These are phyloP conservation scores for Plenodomus lindquistii DNA, from an alignment of 2,329 filamentous ascomycete species.

Conservation along the genomic window DNA sequence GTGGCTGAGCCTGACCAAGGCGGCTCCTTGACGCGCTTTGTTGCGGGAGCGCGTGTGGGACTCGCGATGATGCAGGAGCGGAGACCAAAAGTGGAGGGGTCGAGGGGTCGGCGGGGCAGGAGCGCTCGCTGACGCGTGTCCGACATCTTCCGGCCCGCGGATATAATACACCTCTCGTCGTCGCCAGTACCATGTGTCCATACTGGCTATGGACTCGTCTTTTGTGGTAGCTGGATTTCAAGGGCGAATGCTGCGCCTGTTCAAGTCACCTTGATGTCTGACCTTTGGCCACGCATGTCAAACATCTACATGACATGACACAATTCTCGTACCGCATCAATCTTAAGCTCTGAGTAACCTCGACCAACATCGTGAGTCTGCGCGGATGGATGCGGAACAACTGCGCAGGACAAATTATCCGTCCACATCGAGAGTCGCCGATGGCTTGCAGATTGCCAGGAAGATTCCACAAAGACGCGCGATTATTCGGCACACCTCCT, in stretches of 20 bases:
- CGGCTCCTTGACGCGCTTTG: conserved; percentile 25
- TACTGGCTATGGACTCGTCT: neutral
- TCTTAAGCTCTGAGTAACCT: neutral
- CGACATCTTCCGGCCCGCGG: conserved; percentile 38
- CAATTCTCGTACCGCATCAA: too few species aligned
- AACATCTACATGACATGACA: too few species aligned
- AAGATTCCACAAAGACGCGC: neutral
- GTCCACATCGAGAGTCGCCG: conserved; percentile 1
- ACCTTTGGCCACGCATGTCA: too few species aligned
- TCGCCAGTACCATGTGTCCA: neutral
- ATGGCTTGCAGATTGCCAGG: neutral
- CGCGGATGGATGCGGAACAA: conserved; percentile 1
- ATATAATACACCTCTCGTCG: conserved; percentile 7
- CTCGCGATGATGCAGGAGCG: conserved; percentile 23
- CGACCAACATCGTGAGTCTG: neutral
- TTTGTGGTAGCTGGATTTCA: neutral
- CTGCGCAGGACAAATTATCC: conserved; percentile 1
- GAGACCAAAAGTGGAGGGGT: conserved; percentile 26
- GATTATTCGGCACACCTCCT: conserved; percentile 7
- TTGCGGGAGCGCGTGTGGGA: conserved; percentile 20
- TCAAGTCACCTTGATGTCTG: too few species aligned
- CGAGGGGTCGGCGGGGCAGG: conserved; percentile 26
- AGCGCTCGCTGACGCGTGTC: conserved; percentile 11
- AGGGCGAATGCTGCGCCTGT: too few species aligned
- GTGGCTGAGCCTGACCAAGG: neutral